Conservation (phyloP, 345 rosid species). For the Cardamine resedifolia region DNA sequence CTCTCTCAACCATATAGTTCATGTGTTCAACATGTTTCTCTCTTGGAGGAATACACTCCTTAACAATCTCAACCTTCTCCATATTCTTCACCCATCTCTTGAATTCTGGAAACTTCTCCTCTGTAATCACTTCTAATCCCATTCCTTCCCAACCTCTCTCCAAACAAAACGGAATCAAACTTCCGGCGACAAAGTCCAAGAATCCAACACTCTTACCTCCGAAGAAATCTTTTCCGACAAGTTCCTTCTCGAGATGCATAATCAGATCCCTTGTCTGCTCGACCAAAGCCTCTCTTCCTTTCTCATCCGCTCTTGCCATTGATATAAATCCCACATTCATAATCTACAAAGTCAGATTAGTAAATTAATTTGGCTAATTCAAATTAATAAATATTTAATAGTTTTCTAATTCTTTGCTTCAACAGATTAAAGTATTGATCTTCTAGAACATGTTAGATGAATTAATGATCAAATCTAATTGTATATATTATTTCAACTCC, state of each 20-base stretch:
- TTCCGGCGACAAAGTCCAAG: constrained; percentile 38
- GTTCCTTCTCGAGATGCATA: constrained; percentile 38
- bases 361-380: too few species aligned
- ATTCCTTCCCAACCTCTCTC: constrained; percentile 34
- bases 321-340: neutral
- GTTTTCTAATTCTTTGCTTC: too few species aligned
- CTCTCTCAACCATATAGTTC: constrained; percentile 7
- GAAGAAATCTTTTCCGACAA: constrained; percentile 44
- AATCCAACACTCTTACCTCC: constrained; percentile 40
- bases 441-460: too few species aligned
- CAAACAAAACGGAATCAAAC: constrained; percentile 36
- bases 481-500: too few species aligned
- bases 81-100: constrained; percentile 20
- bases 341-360: too few species aligned
- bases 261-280: constrained; percentile 36
- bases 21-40: constrained; percentile 36
- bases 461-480: too few species aligned
- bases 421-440: too few species aligned
- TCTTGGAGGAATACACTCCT: constrained; percentile 34
- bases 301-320: constrained; percentile 22
- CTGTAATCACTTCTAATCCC: constrained; percentile 29
- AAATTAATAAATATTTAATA: too few species aligned
- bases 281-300: constrained; percentile 8
- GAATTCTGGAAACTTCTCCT: constrained; percentile 28
- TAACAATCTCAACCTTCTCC: constrained; percentile 27